Evolutionary conservation across 2,329 filamentous ascomycete genomes (phyloP).

Genomic region (Aspergillus fischeri): DNA sequence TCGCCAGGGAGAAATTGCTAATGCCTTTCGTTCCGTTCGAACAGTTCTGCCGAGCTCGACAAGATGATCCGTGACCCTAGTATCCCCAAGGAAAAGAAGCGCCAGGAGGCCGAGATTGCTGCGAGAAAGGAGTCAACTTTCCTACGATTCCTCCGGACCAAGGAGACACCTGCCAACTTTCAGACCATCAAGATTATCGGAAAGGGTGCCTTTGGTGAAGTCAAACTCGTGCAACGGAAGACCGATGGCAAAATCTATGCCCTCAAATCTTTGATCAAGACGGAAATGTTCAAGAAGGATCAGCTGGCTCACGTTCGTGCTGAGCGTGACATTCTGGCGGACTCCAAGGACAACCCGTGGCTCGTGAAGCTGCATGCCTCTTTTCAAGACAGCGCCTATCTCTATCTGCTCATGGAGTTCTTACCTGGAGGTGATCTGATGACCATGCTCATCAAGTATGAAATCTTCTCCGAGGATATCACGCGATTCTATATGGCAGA

Average conservation of each 20-base stretch:
- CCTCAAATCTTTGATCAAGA: conserved; percentile 97
- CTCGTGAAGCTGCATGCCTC: conserved; percentile 98
- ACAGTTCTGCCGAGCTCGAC: conserved; percentile 87
- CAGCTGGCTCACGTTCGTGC: conserved; percentile 95
- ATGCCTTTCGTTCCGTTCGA: neutral
- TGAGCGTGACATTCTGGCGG: conserved; percentile 94
- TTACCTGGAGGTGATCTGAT: conserved; percentile 96
- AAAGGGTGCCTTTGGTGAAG: conserved; percentile 97
- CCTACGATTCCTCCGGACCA: conserved; percentile 87
- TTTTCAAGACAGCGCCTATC: conserved; percentile 92
- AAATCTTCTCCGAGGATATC: conserved; percentile 98
- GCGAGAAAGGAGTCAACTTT: conserved; percentile 89
- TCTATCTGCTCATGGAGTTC: conserved; percentile 99
- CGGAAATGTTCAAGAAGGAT: conserved; percentile 99
- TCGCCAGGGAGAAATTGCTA: neutral
- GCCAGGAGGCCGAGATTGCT: conserved; percentile 78
- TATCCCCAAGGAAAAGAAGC: conserved; percentile 70
- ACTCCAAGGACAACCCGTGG: conserved; percentile 96
- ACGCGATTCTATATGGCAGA: conserved; percentile 99
- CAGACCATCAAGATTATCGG: conserved; percentile 96
- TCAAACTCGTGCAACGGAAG: conserved; percentile 95
- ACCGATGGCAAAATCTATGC: conserved; percentile 96
- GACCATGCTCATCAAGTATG: conserved; percentile 99
- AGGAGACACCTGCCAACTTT: conserved; percentile 92
- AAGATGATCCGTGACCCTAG: conserved; percentile 74